Evolutionary conservation across 352 stramenopile species (phyloP).

Genomic region (Achlya hypogyna): DNA sequence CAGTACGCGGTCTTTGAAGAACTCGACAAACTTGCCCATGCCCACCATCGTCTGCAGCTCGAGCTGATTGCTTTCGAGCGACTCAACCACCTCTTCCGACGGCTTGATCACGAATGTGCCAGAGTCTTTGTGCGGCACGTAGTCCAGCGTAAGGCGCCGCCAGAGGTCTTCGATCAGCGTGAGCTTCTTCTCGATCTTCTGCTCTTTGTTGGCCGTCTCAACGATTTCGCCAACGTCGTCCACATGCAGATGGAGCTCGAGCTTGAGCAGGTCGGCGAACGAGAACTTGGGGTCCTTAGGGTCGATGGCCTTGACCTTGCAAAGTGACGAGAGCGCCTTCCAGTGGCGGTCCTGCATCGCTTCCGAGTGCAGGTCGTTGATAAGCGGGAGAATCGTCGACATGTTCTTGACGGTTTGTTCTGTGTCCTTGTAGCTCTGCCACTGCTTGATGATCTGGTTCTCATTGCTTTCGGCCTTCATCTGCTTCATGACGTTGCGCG

Average conservation of each 20-base stretch:
- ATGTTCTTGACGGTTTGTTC: constrained; percentile 85
- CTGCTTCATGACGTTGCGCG: constrained; percentile 76
- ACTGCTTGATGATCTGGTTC: constrained; percentile 78
- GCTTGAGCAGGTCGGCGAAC: constrained; percentile 75
- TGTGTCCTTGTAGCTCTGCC: constrained; percentile 83
- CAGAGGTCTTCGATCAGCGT: constrained; percentile 84
- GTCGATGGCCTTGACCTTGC: constrained; percentile 81
- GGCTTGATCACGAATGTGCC: constrained; percentile 80
- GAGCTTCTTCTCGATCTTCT: constrained; percentile 87
- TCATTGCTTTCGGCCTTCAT: constrained; percentile 74
- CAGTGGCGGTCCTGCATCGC: constrained; percentile 93
- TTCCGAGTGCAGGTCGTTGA: constrained; percentile 93
- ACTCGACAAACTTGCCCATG: constrained; percentile 88
- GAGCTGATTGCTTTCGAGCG: constrained; percentile 76
- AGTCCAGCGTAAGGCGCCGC: constrained; percentile 73
- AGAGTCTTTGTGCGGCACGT: constrained; percentile 81
- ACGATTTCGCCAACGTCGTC: constrained; percentile 83
- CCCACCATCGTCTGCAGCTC: constrained; percentile 85
- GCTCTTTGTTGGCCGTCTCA: constrained; percentile 82
- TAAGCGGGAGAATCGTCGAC: constrained; percentile 75
- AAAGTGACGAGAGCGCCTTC: constrained; percentile 78
- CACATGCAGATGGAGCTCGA: constrained; percentile 72
- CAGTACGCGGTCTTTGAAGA: constrained; percentile 81
- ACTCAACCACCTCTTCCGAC: constrained; percentile 80
- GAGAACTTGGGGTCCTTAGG: constrained; percentile 75